phyloP scores from a whole-genome alignment of 2,329 filamentous ascomycete species.

The Metarhizium anisopliae region DNA sequence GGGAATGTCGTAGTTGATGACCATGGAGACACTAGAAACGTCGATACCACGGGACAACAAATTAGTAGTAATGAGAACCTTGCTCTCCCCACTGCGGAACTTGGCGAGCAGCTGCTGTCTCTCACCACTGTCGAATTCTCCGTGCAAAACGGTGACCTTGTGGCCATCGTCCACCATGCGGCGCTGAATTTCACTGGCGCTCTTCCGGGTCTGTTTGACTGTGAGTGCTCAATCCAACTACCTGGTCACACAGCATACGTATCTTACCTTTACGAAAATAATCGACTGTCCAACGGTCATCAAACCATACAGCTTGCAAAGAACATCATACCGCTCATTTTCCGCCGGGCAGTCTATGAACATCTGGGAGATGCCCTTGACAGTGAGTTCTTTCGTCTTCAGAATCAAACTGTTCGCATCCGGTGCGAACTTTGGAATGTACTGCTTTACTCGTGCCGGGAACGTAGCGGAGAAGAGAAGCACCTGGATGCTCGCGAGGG shows the following conservation, averaged over 20 bases:
- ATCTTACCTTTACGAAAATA: slow-evolving; percentile 80
- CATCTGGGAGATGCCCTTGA: slow-evolving; percentile 95
- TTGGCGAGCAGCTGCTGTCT: slow-evolving; percentile 78
- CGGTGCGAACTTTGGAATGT: slow-evolving; percentile 77
- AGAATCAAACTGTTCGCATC: slow-evolving; percentile 80
- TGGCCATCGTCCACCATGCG: slow-evolving; percentile 86
- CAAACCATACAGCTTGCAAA: slow-evolving; percentile 88
- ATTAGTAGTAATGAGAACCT: slow-evolving; percentile 97
- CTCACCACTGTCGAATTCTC: slow-evolving; percentile 73
- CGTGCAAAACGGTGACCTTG: slow-evolving; percentile 82
- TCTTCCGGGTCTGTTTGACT: slow-evolving; percentile 61
- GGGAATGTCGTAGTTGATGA: slow-evolving; percentile 91
- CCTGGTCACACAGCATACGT: slow-evolving; percentile 9
- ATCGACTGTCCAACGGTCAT: slow-evolving; percentile 97
- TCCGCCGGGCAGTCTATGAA: slow-evolving; percentile 88
- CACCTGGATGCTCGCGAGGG: slow-evolving; percentile 53
- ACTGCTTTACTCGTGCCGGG: slow-evolving; percentile 75
- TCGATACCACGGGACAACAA: slow-evolving; percentile 95
- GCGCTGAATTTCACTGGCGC: slow-evolving; percentile 73
- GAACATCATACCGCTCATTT: slow-evolving; percentile 74
- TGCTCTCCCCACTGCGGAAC: slow-evolving; percentile 79
- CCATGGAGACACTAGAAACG: slow-evolving; percentile 84
- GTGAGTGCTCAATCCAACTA: slow-evolving; percentile 9
- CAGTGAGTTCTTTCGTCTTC: slow-evolving; percentile 83
- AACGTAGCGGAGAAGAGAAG: slow-evolving; percentile 95